phyloP scores from a whole-genome alignment of 2,329 filamentous ascomycete genomes.

The Alternaria panax region DNA sequence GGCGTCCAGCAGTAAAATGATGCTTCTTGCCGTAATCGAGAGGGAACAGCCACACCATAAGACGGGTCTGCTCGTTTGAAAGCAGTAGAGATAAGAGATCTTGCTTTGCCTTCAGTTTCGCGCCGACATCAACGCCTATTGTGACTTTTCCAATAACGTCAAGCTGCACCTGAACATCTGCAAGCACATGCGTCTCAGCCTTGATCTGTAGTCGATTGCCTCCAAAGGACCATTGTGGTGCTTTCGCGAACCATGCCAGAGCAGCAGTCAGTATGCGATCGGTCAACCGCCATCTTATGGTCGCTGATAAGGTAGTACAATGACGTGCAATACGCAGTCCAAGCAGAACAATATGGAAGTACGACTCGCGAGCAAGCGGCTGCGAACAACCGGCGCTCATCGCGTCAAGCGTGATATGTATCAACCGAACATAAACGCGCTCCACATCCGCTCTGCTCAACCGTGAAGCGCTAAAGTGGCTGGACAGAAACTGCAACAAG shows the following conservation, averaged over 20 bases:
- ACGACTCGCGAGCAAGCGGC: constrained; percentile 88
- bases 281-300: constrained; percentile 81
- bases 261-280: constrained; percentile 87
- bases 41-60: constrained; percentile 90
- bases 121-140: constrained; percentile 54
- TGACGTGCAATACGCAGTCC: constrained; percentile 78
- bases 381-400: constrained; percentile 71
- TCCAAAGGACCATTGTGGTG: constrained; percentile 92
- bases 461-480: constrained; percentile 93
- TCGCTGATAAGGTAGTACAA: constrained; percentile 69
- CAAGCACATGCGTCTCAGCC: constrained; percentile 83
- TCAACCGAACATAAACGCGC: constrained; percentile 79
- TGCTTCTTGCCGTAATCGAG: constrained; percentile 69
- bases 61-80: constrained; percentile 81
- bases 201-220: constrained; percentile 93
- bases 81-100: constrained; percentile 81
- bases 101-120: constrained; percentile 79
- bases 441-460: constrained; percentile 84
- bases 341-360: constrained; percentile 86
- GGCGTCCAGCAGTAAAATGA: constrained; percentile 56
- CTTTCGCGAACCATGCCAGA: constrained; percentile 84
- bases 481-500: constrained; percentile 86
- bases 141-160: constrained; percentile 70
- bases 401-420: constrained; percentile 79
- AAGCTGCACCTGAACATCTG: constrained; percentile 74